These are phyloP conservation scores for Xylaria polymorpha DNA, from an alignment of 2,329 filamentous ascomycete genomes.

Conservation along the genomic window DNA sequence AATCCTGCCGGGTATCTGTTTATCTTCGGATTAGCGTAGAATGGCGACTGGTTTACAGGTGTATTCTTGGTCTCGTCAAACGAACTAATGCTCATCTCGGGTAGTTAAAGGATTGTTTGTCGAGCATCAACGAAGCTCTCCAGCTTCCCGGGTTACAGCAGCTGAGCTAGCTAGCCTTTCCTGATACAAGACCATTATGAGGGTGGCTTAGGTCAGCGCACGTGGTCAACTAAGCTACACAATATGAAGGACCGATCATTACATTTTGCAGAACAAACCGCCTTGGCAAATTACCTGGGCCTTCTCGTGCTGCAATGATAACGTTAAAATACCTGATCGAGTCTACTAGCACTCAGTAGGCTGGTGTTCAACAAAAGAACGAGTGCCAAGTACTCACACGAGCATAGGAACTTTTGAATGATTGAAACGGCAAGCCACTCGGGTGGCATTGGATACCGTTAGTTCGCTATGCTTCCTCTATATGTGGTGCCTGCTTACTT, in stretches of 20 bases:
- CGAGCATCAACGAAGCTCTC: conserved; percentile 11
- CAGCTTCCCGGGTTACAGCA: not conserved
- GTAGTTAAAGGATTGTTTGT: conserved; percentile 16
- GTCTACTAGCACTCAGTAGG: not conserved
- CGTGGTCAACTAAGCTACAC: conserved; percentile 1
- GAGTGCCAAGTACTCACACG: not conserved
- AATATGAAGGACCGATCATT: not conserved
- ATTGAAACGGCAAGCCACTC: not conserved
- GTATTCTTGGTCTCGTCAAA: conserved; percentile 12
- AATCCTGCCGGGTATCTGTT: conserved; percentile 8
- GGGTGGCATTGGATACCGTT: not conserved
- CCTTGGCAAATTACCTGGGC: not conserved
- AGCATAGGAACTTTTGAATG: not conserved
- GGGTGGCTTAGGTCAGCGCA: conserved; percentile 3
- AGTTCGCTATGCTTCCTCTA: not conserved
- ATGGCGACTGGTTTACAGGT: not conserved
- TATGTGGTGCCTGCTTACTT: no score
- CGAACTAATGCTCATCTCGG: conserved; percentile 14
- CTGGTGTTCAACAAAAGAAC: not conserved
- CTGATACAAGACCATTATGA: not conserved
- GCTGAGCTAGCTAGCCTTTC: not conserved
- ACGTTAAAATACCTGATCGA: not conserved
- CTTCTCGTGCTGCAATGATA: not conserved
- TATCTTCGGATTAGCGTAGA: conserved; percentile 2
- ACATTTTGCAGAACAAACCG: not conserved